phyloP scores from a whole-genome alignment of 805 yeast genomes.

The Saccharomycopsis schoenii region DNA sequence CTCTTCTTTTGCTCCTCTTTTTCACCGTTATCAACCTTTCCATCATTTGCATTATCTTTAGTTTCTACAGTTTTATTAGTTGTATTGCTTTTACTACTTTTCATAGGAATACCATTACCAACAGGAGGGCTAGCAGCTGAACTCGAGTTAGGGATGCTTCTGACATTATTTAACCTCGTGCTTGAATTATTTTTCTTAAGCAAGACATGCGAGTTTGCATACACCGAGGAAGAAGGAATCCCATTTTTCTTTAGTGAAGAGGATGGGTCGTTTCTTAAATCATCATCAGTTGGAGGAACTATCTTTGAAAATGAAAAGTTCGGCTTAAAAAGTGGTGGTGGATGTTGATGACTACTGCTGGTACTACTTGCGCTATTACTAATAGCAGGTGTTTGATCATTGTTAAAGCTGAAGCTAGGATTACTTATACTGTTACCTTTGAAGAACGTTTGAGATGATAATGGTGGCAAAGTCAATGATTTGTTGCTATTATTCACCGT shows the following conservation, averaged over 20 bases:
- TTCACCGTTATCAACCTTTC: neutral
- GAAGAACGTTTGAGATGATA: neutral
- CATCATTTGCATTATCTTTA: neutral
- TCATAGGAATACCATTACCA: neutral
- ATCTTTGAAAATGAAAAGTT: conserved; percentile 4
- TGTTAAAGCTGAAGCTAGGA: neutral
- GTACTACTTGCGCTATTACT: neutral
- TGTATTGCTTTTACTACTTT: neutral
- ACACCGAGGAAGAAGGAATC: neutral
- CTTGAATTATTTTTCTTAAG: neutral
- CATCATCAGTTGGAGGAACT: neutral
- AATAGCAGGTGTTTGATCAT: neutral
- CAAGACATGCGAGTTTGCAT: neutral
- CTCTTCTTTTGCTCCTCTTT: neutral
- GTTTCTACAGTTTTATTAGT: neutral
- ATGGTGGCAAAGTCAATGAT: neutral
- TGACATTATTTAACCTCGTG: neutral
- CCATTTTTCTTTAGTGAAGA: neutral
- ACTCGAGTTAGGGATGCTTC: neutral
- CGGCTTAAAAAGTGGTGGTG: conserved; percentile 2
- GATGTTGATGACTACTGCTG: neutral
- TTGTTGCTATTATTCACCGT: neutral
- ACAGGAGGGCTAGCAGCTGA: neutral
- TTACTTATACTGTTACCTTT: neutral
- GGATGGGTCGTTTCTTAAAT: neutral